Base-by-base conservation (phyloP, 2,329 filamentous ascomycete species). In the Pyricularia sp. region DNA sequence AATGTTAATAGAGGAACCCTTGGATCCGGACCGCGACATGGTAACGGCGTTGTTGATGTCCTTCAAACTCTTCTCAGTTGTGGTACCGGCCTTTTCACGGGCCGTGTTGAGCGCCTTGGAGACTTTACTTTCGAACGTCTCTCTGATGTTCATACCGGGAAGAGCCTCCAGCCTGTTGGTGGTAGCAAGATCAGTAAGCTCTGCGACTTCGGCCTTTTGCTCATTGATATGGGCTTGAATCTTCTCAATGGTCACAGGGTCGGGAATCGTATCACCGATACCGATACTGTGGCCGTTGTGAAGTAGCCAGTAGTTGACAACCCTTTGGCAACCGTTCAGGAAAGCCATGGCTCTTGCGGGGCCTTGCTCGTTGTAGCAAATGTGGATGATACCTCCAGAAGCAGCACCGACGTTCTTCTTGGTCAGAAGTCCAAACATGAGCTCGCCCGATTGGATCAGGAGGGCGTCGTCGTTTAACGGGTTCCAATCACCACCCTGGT, bases 1-100 rank as follows among this genome's bases (percentile, higher is more conserved):
- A 75, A 99, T 98, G 79, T 99, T 99, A 84, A 99, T 98, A 14
- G 93, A 94, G 2, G 95, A 98, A 78, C 95, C 95, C 84, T 99
- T 99, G 73, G 96, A 99, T 76, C 95, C 95, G 70, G 95, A 97
- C 68, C 90, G 89, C 70, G 96, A 93, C 92, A 98, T 99, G 76
- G 93, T 92, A 68, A 97, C 93, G 67, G 94, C 94, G 76, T 98
- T 97, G 85, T 99, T 99, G 75, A 92, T 84, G 80, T 97, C 93
- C 82, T 97, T 97, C 78, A 99, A 82, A 84, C 92, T 93, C 81
- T 93, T 90, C 80, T 96, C 92, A 0, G 95, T 97, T 67, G 90
- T 91, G 26, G 91, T 94, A 89, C 95, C 95, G 76, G 95, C 95
- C 79, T 94, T 92, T 77, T 99, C 95, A 91, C 94, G 94, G 77